Conservation (phyloP, 192 early-diverging fungal species). For the Coemansia sp. region DNA sequence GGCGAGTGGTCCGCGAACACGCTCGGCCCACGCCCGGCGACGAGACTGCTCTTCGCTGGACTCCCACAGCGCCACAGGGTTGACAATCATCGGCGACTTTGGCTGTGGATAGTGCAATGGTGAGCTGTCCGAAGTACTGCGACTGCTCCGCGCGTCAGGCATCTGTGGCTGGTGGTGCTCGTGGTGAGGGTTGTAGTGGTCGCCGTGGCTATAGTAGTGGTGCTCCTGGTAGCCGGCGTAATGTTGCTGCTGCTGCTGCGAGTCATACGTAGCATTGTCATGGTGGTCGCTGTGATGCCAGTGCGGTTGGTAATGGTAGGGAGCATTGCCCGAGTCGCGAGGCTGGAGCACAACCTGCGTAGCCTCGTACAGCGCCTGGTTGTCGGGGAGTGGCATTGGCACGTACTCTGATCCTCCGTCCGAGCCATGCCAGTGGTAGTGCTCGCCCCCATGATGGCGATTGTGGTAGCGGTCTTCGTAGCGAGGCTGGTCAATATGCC, state of each 20-base stretch:
- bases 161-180: constrained; percentile 5
- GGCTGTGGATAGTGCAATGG: constrained; percentile 48
- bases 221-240: background rate
- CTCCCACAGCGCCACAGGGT: constrained; percentile 54
- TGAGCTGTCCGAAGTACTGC: constrained; percentile 23
- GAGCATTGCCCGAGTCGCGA: background rate
- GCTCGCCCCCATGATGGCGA: background rate
- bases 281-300: background rate
- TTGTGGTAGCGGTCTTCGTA: constrained; percentile 6
- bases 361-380: constrained; percentile 44
- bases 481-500: constrained; percentile 38
- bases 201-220: background rate
- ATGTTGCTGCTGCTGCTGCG: background rate
- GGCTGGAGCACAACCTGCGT: constrained; percentile 48
- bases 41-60: constrained; percentile 45
- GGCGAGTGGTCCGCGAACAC: constrained; percentile 1
- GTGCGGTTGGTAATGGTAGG: constrained; percentile 1
- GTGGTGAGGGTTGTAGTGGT: background rate
- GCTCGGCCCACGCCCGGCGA: constrained; percentile 48
- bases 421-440: background rate
- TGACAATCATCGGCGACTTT: constrained; percentile 47
- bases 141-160: constrained; percentile 5
- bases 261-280: background rate
- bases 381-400: constrained; percentile 20
- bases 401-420: constrained; percentile 5